These are phyloP conservation scores for Paxillus ammoniavirescens DNA, from an alignment of 768 basidiomycete genomes.

Conservation along the genomic window DNA sequence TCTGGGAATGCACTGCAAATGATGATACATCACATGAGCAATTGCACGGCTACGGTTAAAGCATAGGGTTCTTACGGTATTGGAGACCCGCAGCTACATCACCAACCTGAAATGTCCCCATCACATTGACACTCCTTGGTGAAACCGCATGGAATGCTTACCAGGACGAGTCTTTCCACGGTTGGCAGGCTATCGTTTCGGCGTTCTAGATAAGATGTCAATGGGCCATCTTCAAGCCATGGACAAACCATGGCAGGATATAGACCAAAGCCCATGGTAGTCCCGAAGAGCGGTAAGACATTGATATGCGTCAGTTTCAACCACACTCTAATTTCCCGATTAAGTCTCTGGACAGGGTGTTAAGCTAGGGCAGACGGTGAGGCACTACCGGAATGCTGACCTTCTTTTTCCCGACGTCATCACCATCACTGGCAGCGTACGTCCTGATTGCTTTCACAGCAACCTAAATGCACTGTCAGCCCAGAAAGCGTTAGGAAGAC, in stretches of 20 bases:
- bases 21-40: neutral
- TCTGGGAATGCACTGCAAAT: slow-evolving; percentile 18
- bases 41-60: neutral
- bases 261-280: slow-evolving; percentile 25
- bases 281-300: slow-evolving; percentile 29
- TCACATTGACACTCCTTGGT: neutral
- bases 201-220: slow-evolving; percentile 22
- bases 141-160: neutral
- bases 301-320: slow-evolving; percentile 27
- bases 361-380: too few species aligned
- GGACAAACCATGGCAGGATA: slow-evolving; percentile 34
- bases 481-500: neutral
- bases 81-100: slow-evolving; percentile 27
- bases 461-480: neutral
- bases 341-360: slow-evolving; percentile 13
- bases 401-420: neutral
- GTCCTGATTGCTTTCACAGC: too few species aligned
- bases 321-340: slow-evolving; percentile 33
- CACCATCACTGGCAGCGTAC: neutral
- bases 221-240: slow-evolving; percentile 29
- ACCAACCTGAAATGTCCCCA: slow-evolving; percentile 12
- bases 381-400: too few species aligned
- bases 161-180: slow-evolving; percentile 13
- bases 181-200: slow-evolving; percentile 9
- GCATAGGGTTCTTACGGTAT: slow-evolving; percentile 13